Evolutionary conservation across 140 eudicot species (phyloP), one percentile per base, ranked within the genome.

Genomic region (Erigeron philadelphicus): DNA sequence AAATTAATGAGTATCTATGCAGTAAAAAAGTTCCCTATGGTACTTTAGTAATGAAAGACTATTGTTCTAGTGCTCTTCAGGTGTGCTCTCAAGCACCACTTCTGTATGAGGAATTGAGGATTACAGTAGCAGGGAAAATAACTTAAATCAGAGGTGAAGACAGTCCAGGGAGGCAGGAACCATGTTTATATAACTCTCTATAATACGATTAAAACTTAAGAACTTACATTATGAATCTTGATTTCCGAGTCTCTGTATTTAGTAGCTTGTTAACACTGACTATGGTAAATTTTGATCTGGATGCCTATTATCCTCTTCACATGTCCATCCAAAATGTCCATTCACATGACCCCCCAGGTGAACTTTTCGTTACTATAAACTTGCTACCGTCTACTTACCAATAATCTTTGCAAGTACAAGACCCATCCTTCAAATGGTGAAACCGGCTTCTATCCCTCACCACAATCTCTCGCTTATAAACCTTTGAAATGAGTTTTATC

Each of bases 391-490:
- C 46, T 57, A 13, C 43, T 63, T 60, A 84, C 89, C 89, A 84
- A 15, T 84, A 84, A 78, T 84, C 89, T 72, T 76, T 78, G 59
- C 89, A 84, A 12, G 73, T 61, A 66, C 86, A 84, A 55, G 70
- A 72, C 13, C 89, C 89, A 64, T 75, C 71, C 71, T 54, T 72
- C 53, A 84, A 78, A 84, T 84, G 84, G 64, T 84, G 89, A 66
- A 84, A 84, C 54, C 89, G 54, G n/a, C 86, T 84, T 15, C 84
- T 60, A 81, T 84, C 89, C 70, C 89, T 78, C 15, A 84, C 83
- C 71, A 84, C 80, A 60, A 84, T 75, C n/a, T 84, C 84, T 56
- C 86, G 72, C 13, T 65, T 64, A 71, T 74, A 84, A 68, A 75
- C 82, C 78, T 75, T 81, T 17, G 89, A 84, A 64, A 84, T 62